phyloP scores from a whole-genome alignment of 2,329 filamentous ascomycete species.

The Sodiomyces alkalinus region DNA sequence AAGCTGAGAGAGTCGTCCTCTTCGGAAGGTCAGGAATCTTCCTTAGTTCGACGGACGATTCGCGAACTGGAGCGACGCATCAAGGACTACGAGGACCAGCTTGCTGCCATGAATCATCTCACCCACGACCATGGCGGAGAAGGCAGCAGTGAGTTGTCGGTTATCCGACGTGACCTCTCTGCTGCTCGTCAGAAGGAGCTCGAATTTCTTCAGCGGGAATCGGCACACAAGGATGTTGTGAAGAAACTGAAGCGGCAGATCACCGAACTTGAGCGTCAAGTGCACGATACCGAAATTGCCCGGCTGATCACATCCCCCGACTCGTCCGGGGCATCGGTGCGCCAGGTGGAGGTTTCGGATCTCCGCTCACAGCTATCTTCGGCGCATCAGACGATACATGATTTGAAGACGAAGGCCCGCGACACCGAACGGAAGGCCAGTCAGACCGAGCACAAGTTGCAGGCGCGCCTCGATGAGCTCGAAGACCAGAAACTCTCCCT shows the following conservation, averaged over 20 bases:
- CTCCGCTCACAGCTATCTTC: constrained; percentile 45
- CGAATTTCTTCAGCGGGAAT: constrained; percentile 49
- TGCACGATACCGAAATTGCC: constrained; percentile 48
- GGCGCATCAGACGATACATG: constrained; percentile 43
- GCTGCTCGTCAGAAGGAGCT: constrained; percentile 51
- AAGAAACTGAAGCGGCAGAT: constrained; percentile 51
- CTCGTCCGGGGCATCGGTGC: constrained; percentile 34
- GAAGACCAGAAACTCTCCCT: constrained; percentile 44
- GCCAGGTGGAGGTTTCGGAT: constrained; percentile 40
- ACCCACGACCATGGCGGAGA: constrained; percentile 20
- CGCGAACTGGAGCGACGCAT: constrained; percentile 49
- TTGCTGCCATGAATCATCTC: constrained; percentile 17
- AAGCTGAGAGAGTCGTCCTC: constrained; percentile 27
- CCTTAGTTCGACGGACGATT: constrained; percentile 45
- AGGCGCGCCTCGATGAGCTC: constrained; percentile 37
- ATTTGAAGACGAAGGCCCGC: constrained; percentile 32
- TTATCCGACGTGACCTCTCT: constrained; percentile 47
- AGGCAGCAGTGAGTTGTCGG: constrained; percentile 38
- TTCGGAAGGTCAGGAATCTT: constrained; percentile 36
- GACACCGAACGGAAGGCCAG: constrained; percentile 33
- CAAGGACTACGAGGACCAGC: constrained; percentile 33
- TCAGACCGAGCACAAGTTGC: constrained; percentile 29
- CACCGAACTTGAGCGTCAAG: constrained; percentile 49
- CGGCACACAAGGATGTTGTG: constrained; percentile 44
- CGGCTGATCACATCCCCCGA: constrained; percentile 28